Conservation (phyloP, 768 basidiomycete genomes). For the Naganishia antarctica region DNA sequence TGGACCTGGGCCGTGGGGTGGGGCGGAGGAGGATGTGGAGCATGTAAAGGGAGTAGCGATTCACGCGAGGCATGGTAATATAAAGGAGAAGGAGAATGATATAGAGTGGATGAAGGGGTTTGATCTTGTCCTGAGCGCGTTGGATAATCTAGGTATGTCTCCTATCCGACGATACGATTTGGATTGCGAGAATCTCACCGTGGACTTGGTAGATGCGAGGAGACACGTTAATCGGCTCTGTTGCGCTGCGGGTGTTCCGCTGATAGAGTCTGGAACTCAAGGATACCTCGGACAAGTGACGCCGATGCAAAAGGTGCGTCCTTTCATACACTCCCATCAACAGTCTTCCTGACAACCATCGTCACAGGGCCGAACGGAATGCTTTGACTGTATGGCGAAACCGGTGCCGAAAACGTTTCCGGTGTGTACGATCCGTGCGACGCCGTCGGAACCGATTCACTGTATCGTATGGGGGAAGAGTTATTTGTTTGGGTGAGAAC, state of each 20-base stretch:
- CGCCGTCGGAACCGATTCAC: conserved; percentile 93
- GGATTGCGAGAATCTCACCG: background rate
- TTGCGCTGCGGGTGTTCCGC: conserved; percentile 79
- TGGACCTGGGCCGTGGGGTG: conserved; percentile 58
- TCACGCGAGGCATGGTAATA: conserved; percentile 85
- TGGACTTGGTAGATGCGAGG: conserved; percentile 65
- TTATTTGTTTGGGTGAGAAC: conserved; percentile 79
- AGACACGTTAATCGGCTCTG: conserved; percentile 97
- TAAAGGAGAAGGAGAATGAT: conserved; percentile 87
- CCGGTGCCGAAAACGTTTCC: conserved; percentile 90
- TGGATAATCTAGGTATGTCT: conserved; percentile 83
- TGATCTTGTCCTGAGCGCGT: conserved; percentile 86
- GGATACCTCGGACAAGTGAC: conserved; percentile 97
- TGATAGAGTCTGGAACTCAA: conserved; percentile 94
- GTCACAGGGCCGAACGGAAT: conserved; percentile 79
- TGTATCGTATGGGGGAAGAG: conserved; percentile 99
- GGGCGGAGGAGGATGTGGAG: conserved; percentile 69
- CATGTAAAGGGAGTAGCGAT: conserved; percentile 70
- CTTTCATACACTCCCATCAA: background rate
- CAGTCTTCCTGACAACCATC: background rate
- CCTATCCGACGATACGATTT: too few relatives aligned
- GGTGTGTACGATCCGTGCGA: conserved; percentile 94
- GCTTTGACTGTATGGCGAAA: conserved; percentile 93
- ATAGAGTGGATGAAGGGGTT: conserved; percentile 84
- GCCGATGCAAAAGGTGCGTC: conserved; percentile 76